A percentile compares a stretch with the other conserved stretches of the same genome.
These are phyloP conservation scores for Amphibolis antarctica DNA, from an alignment of 106 monocot species.

Conservation along the genomic window DNA sequence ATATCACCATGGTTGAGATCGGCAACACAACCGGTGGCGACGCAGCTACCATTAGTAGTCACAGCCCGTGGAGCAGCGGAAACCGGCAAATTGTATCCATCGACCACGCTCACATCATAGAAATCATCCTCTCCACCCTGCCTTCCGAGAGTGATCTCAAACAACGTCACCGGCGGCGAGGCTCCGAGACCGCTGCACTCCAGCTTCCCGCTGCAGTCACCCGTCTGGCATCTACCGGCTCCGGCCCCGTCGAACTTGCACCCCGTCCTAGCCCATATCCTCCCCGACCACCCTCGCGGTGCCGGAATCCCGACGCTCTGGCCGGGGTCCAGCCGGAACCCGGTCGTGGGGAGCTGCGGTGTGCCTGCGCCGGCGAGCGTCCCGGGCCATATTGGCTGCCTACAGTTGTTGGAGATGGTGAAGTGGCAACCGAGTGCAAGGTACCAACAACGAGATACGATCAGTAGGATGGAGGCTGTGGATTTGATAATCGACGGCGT, in stretches of 20 bases:
- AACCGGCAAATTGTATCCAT: conserved; percentile 68
- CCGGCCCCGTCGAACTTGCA: conserved; percentile 49
- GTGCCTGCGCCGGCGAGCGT: conserved; percentile 71
- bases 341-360: conserved; percentile 50
- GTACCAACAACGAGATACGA: neutral
- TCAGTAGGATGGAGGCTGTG: neutral
- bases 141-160: conserved; percentile 62
- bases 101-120: conserved; percentile 56
- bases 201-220: conserved; percentile 69
- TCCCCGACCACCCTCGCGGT: conserved; percentile 64
- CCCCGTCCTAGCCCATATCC: conserved; percentile 72
- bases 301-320: conserved; percentile 30
- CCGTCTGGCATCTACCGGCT: conserved; percentile 45
- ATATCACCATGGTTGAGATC: conserved; percentile 51
- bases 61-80: conserved; percentile 24
- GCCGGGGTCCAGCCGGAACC: conserved; percentile 51
- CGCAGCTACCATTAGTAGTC: conserved; percentile 22
- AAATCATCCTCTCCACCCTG: conserved; percentile 30
- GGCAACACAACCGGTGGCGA: conserved; percentile 46
- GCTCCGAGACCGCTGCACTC: conserved; percentile 51
- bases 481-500: neutral
- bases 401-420: conserved; percentile 65
- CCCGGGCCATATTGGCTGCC: conserved; percentile 60
- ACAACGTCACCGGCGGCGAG: conserved; percentile 49
- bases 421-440: conserved; percentile 21